These are phyloP conservation scores for Dianthus caryophyllus DNA, from an alignment of 148 eudicot genomes.

Conservation along the genomic window DNA sequence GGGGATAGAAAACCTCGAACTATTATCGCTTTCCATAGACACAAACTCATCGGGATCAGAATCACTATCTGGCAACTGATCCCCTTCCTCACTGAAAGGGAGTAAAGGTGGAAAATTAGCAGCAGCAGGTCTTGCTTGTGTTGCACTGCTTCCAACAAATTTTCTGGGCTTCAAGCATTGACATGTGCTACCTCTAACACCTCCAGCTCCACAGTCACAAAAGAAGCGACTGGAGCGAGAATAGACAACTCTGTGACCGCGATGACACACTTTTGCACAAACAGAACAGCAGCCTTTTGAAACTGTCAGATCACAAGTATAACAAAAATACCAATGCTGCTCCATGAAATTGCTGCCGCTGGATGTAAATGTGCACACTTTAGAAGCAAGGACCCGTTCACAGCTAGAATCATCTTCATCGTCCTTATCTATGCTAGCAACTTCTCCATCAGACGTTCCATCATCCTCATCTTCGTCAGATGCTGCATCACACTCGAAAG, in stretches of 20 bases:
- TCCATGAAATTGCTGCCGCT: constrained; percentile 99
- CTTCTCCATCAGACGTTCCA: constrained; percentile 98
- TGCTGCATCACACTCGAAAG: constrained; percentile 94
- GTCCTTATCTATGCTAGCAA: constrained; percentile 82
- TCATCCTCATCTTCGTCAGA: constrained; percentile 99
- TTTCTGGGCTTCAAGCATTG: constrained; percentile 96
- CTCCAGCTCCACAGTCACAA: constrained; percentile 99
- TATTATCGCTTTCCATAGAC: constrained; percentile 51
- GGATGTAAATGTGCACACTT: constrained; percentile 97
- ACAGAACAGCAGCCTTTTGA: constrained; percentile 99
- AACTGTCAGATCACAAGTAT: constrained; percentile 96
- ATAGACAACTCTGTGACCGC: constrained; percentile 98
- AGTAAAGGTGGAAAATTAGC: constrained; percentile 70
- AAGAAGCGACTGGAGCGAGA: constrained; percentile 98
- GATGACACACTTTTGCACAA: constrained; percentile 99
- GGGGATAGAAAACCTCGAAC: constrained; percentile 62
- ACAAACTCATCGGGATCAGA: constrained; percentile 89
- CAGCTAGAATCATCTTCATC: constrained; percentile 89
- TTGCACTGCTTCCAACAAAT: constrained; percentile 46
- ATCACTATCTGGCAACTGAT: constrained; percentile 90
- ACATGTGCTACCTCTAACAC: constrained; percentile 96
- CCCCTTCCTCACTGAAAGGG: constrained; percentile 78
- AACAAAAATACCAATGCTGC: constrained; percentile 99
- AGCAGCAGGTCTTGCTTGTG: constrained; percentile 44
- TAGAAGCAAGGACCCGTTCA: constrained; percentile 91